Evolutionary conservation across 805 yeast species (phyloP).

Genomic region (Diddensiella santjacobensis): DNA sequence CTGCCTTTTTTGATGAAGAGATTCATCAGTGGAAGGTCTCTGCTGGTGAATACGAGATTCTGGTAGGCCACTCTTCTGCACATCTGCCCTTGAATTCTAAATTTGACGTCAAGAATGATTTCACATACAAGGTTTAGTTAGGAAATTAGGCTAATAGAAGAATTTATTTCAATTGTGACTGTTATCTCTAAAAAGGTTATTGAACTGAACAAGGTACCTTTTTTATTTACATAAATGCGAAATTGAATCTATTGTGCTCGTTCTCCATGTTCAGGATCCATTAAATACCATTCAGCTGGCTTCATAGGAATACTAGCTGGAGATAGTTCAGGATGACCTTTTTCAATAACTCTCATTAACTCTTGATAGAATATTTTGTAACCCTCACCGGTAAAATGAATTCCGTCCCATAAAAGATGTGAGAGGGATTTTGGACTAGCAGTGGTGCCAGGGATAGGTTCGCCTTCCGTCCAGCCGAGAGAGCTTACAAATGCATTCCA

Average conservation of each 20-base stretch:
- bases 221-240: too few species aligned
- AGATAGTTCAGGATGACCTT: slow-evolving; percentile 45
- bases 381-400: slow-evolving; percentile 56
- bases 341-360: slow-evolving; percentile 38
- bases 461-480: slow-evolving; percentile 39
- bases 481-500: slow-evolving; percentile 43
- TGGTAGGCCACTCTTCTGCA: slow-evolving; percentile 17
- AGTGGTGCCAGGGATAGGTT: slow-evolving; percentile 21
- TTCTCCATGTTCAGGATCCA: background rate
- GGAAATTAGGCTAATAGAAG: too few species aligned
- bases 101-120: slow-evolving; percentile 18
- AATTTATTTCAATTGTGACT: too few species aligned
- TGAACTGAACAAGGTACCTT: too few species aligned
- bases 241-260: too few species aligned
- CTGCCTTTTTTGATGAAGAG: slow-evolving; percentile 51
- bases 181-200: too few species aligned
- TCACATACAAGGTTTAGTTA: background rate
- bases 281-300: slow-evolving; percentile 1
- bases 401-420: slow-evolving; percentile 47
- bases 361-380: slow-evolving; percentile 49
- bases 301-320: slow-evolving; percentile 39
- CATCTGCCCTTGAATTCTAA: slow-evolving; percentile 15
- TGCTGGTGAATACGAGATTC: slow-evolving; percentile 48
- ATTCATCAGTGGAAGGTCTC: slow-evolving; percentile 49
- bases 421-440: slow-evolving; percentile 13